These are phyloP conservation scores for Carex littledalei DNA, from an alignment of 176 grass and related monocot species.

Conservation along the genomic window DNA sequence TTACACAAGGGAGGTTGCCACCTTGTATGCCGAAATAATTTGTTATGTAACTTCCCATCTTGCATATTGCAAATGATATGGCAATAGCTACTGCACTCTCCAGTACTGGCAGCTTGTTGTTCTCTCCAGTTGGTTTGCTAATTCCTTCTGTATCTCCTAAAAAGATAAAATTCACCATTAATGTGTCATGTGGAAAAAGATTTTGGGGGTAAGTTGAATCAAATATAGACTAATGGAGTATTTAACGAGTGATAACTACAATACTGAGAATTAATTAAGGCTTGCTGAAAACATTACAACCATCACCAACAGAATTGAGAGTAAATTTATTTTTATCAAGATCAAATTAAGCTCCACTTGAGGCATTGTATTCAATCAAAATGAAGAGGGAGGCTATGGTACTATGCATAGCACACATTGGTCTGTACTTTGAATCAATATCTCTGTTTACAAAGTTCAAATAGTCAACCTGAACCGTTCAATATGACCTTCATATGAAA, in stretches of 20 bases:
- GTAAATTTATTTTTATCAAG: neutral
- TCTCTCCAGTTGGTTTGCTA: conserved; percentile 21
- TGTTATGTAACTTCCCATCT: conserved; percentile 35
- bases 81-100: conserved; percentile 46
- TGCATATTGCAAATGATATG: conserved; percentile 59
- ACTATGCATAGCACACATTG: no score
- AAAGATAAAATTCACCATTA: neutral
- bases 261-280: neutral
- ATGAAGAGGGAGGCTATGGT: no score
- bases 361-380: neutral
- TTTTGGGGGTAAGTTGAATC: neutral
- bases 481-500: no score
- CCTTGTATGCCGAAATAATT: conserved; percentile 47
- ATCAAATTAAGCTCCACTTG: neutral
- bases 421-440: no score
- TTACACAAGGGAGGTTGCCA: conserved; percentile 67
- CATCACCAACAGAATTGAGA: neutral
- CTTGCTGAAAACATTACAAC: neutral
- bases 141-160: conserved; percentile 23
- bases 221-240: neutral
- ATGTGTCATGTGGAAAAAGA: neutral
- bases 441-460: no score
- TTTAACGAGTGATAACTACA: neutral
- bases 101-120: conserved; percentile 45
- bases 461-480: no score